Base-by-base conservation (phyloP, 176 grass and related monocot species). In the Rhynchospora breviuscula region DNA sequence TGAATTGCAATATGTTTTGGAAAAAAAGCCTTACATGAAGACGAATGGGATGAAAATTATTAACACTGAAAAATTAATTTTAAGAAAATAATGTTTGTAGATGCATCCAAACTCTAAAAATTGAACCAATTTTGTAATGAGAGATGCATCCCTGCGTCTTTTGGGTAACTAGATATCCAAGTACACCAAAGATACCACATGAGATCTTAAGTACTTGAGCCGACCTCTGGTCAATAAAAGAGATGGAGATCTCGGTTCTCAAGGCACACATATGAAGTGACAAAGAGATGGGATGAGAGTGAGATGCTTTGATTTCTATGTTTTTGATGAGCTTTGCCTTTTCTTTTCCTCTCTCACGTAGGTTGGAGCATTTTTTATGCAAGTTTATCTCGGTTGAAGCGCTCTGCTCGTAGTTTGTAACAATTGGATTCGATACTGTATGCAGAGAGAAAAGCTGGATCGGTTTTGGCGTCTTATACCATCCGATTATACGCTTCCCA, bases 401-500 rank as follows among this genome's bases (percentile, higher is more conserved):
- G 66, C 63, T 22, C 10, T 77, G 73, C 17, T 70, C 35, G 7
- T 70, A 70, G 67, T 70, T 70, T 45, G 35, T 45, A 70, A 43
- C 67, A 18, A 70, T 77, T 29, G 73, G 73, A 77, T 77, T 77
- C 73, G 22, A 15, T 56, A 45, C 54, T 59, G 62, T n/a, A 57
- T 35, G 12, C 7, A 82, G 43, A 80, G 76, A 71, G 26, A 74
- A 68, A 87, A 70, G 60, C 53, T 46, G 64, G 58, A 80, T 88
- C 53, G 53, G 66, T 14, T 83, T 85, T 85, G 72, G 87, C 72
- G 29, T 84, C 72, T 82, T 77, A 62, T 54, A 59, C 80, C 47
- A 29, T 77, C 53, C 23, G 23, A 77, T 54, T 56, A 83, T 87
- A 86, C 88, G 79, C 94, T 92, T 94, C 91, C 90, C 90, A 76